These are phyloP conservation scores for Leptodontidium sp. DNA, from an alignment of 2,329 filamentous ascomycete genomes.

Conservation along the genomic window DNA sequence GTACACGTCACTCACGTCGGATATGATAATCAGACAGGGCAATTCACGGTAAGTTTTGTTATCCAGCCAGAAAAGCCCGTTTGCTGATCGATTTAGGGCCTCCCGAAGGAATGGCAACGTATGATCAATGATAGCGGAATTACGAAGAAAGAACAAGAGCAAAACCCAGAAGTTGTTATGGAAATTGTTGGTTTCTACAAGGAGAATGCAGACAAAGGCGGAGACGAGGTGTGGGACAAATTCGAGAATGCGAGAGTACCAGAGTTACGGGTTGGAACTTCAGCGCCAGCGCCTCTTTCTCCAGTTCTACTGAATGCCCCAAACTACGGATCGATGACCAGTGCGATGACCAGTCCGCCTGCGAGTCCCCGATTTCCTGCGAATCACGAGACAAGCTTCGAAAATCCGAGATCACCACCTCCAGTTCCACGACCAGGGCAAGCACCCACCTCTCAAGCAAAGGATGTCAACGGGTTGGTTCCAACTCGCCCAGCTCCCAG, in stretches of 20 bases:
- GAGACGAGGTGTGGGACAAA: slow-evolving; percentile 90
- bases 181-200: slow-evolving; percentile 98
- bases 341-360: slow-evolving; percentile 78
- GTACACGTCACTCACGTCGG: slow-evolving; percentile 98
- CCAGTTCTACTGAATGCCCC: slow-evolving; percentile 58
- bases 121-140: slow-evolving; percentile 96
- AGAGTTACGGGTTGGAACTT: slow-evolving; percentile 55
- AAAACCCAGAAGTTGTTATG: slow-evolving; percentile 94
- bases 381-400: slow-evolving; percentile 92
- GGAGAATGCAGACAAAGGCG: slow-evolving; percentile 81
- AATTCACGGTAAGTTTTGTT: slow-evolving; percentile 78
- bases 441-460: slow-evolving; percentile 51
- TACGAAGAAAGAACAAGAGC: slow-evolving; percentile 92
- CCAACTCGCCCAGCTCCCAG: slow-evolving; percentile 87
- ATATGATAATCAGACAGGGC: slow-evolving; percentile 94
- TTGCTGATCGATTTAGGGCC: slow-evolving; percentile 65
- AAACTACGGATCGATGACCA: slow-evolving; percentile 70
- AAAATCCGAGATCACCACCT: slow-evolving; percentile 92
- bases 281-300: slow-evolving; percentile 38
- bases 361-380: slow-evolving; percentile 87
- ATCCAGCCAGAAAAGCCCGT: slow-evolving; percentile 35
- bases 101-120: slow-evolving; percentile 98
- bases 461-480: slow-evolving; percentile 68
- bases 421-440: slow-evolving; percentile 71
- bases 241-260: slow-evolving; percentile 84